Evolutionary conservation across 2,329 filamentous ascomycete species (phyloP).

Genomic region (Microcyclospora pomicola): DNA sequence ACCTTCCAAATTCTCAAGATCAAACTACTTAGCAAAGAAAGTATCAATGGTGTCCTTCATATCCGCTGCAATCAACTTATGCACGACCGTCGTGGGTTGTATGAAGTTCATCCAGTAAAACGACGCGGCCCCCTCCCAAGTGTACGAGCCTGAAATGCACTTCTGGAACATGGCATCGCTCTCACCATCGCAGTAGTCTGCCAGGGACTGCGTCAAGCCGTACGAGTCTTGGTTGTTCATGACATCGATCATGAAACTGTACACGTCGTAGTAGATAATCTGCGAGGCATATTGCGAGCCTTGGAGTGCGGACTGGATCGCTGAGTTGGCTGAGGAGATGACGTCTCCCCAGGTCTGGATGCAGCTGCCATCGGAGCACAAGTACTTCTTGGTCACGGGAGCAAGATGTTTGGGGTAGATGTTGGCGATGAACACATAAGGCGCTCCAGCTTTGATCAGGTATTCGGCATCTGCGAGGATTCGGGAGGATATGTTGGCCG

Average conservation of each 20-base stretch:
- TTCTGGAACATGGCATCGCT: conserved; percentile 6
- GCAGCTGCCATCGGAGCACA: conserved; percentile 7
- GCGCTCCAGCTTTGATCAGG: conserved; percentile 11
- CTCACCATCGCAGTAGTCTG: conserved; percentile 10
- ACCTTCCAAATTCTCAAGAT: too few species aligned
- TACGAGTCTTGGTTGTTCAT: conserved; percentile 7
- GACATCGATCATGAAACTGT: conserved; percentile 8
- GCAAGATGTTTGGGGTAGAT: conserved; percentile 13
- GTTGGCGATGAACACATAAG: conserved; percentile 14
- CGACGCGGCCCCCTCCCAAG: conserved; percentile 7
- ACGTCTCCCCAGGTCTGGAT: conserved; percentile 7
- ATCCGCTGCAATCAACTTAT: conserved; percentile 11
- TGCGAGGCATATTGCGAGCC: conserved; percentile 6
- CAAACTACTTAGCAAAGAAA: background rate
- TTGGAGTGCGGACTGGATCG: conserved; percentile 8
- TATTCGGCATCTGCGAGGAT: conserved; percentile 7
- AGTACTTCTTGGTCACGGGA: conserved; percentile 9
- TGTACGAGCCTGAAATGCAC: conserved; percentile 6
- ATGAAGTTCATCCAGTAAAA: conserved; percentile 14
- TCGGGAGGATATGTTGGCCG: conserved; percentile 4
- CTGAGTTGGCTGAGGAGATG: conserved; percentile 11
- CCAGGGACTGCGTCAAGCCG: conserved; percentile 9
- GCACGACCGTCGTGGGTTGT: conserved; percentile 11
- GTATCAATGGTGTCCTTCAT: conserved; percentile 11
- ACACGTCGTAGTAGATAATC: conserved; percentile 14